phyloP scores from a whole-genome alignment of 352 stramenopile species.

The Pythium sukuiense region DNA sequence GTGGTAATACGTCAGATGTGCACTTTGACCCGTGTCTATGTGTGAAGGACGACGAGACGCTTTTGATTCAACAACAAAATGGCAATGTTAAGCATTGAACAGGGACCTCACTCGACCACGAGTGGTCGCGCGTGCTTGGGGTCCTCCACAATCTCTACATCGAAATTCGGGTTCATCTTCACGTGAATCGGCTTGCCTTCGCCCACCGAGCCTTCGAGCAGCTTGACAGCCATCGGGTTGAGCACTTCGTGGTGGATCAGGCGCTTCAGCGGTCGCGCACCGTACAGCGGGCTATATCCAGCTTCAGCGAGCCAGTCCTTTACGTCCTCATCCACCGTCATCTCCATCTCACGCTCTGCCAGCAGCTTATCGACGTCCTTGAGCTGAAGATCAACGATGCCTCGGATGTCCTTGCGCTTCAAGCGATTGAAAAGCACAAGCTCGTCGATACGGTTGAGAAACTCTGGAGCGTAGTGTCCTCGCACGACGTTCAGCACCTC shows the following conservation, averaged over 20 bases:
- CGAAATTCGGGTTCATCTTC: conserved; percentile 49
- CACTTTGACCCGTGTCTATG: no score
- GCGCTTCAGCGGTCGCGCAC: conserved; percentile 88
- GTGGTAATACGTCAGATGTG: no score
- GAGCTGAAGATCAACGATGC: conserved; percentile 96
- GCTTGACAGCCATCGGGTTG: conserved; percentile 92
- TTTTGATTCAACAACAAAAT: no score
- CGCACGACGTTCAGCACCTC: conserved; percentile 91
- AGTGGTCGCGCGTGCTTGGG: conserved; percentile 42
- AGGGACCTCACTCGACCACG: conserved; percentile 30
- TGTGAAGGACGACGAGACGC: no score
- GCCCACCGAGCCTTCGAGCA: conserved; percentile 81
- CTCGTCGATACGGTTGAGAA: conserved; percentile 98
- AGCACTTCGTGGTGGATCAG: conserved; percentile 91
- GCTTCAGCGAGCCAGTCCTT: conserved; percentile 92
- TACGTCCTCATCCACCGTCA: conserved; percentile 89
- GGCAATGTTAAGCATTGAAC: no score
- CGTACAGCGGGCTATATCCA: conserved; percentile 96
- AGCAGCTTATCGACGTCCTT: conserved; percentile 89
- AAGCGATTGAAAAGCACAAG: conserved; percentile 97
- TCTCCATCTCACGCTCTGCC: conserved; percentile 89
- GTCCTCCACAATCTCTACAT: conserved; percentile 48
- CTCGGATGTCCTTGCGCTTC: conserved; percentile 85
- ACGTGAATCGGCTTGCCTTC: conserved; percentile 85
- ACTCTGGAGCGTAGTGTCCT: conserved; percentile 96